Conservation (phyloP, 1,284 basidiomycete species). For the Naganishia sp. region DNA sequence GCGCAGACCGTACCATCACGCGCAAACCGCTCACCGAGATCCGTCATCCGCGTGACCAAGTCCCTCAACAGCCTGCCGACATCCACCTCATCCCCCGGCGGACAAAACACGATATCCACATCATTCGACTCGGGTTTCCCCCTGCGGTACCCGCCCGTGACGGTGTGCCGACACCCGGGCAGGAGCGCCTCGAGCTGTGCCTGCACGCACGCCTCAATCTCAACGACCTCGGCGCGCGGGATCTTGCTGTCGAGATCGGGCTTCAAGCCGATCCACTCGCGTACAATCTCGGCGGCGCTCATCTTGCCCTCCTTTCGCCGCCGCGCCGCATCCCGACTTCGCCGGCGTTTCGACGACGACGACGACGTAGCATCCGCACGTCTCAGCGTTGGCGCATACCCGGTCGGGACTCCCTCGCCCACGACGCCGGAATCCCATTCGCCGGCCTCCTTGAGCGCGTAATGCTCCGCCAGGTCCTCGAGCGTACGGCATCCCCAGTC, state of each 20-base stretch:
- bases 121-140: constrained; percentile 51
- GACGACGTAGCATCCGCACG: neutral
- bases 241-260: constrained; percentile 49
- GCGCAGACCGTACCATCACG: neutral
- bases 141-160: constrained; percentile 52
- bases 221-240: constrained; percentile 48
- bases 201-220: constrained; percentile 46
- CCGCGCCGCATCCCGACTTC: constrained; percentile 32
- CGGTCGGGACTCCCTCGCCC: constrained; percentile 35
- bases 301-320: constrained; percentile 44
- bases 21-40: constrained; percentile 23
- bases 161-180: constrained; percentile 46
- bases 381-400: constrained; percentile 1
- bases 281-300: constrained; percentile 49
- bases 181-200: constrained; percentile 46
- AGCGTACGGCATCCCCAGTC: constrained; percentile 45
- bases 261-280: constrained; percentile 48
- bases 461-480: constrained; percentile 46
- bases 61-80: constrained; percentile 40
- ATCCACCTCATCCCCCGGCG: constrained; percentile 44
- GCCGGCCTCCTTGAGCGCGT: constrained; percentile 37
- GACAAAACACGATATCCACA: constrained; percentile 52
- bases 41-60: constrained; percentile 37
- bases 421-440: constrained; percentile 39
- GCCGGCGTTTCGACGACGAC: constrained; percentile 33